These are phyloP conservation scores for Quercus phellos DNA, from an alignment of 331 rosid species.

Conservation along the genomic window DNA sequence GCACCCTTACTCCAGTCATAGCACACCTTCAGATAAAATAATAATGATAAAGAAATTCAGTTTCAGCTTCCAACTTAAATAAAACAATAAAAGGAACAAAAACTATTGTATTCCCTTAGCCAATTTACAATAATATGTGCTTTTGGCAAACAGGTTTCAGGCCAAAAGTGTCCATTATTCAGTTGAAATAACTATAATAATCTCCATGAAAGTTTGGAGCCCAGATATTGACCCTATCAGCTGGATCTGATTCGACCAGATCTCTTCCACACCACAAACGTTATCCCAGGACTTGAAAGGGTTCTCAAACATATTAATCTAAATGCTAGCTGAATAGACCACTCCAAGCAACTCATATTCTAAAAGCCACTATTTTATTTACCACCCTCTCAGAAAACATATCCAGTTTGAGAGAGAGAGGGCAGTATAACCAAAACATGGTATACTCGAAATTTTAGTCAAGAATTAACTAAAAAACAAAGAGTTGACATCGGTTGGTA, in stretches of 20 bases:
- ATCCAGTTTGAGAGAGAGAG: not conserved
- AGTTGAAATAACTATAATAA: not conserved
- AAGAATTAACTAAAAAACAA: not conserved
- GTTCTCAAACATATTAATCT: not conserved
- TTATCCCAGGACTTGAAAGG: not conserved
- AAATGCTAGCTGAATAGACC: not conserved
- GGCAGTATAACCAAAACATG: not conserved
- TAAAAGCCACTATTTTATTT: not conserved
- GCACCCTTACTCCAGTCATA: conserved; percentile 82
- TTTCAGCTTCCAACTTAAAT: conserved; percentile 1
- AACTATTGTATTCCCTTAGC: not conserved
- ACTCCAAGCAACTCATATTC: not conserved
- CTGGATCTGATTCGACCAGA: not conserved
- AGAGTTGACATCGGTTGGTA: not conserved
- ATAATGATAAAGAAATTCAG: conserved; percentile 8
- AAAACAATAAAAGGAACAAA: conserved; percentile 9
- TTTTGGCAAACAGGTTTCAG: not conserved
- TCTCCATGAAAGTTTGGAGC: not conserved
- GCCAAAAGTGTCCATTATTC: not conserved
- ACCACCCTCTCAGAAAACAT: not conserved
- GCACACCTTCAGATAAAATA: conserved; percentile 42
- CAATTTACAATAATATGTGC: not conserved
- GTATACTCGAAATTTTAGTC: not conserved
- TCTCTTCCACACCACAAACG: not conserved
- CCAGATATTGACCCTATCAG: not conserved